Evolutionary conservation across 768 basidiomycete species (phyloP).

Genomic region (Trametes maxima): DNA sequence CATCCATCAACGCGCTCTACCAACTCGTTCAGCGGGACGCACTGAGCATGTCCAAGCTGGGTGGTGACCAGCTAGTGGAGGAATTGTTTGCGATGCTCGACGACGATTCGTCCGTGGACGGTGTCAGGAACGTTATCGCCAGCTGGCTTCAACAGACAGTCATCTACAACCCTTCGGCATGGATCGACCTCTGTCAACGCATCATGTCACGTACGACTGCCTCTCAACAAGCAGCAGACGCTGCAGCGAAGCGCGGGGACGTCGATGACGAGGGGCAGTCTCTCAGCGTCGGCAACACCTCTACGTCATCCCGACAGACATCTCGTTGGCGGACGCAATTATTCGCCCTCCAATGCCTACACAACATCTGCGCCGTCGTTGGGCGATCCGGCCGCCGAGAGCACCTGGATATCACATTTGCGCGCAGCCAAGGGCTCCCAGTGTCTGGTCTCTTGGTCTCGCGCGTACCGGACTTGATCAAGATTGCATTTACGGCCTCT

Average conservation of each 20-base stretch:
- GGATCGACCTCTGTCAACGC: conserved; percentile 96
- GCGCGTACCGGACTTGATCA: conserved; percentile 90
- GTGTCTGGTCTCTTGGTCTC: conserved; percentile 72
- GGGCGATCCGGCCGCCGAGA: conserved; percentile 73
- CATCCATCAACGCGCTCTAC: conserved; percentile 94
- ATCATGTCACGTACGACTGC: conserved; percentile 96
- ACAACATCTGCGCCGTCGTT: conserved; percentile 82
- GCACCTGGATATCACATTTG: conserved; percentile 79
- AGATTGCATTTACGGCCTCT: conserved; percentile 97
- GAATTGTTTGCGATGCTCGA: conserved; percentile 95
- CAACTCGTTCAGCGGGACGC: conserved; percentile 97
- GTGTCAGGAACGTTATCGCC: conserved; percentile 88
- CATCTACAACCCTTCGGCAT: conserved; percentile 89
- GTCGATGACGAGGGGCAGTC: conserved; percentile 96
- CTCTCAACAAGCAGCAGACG: conserved; percentile 71
- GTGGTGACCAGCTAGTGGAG: conserved; percentile 92
- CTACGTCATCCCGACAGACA: conserved; percentile 50
- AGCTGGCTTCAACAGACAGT: conserved; percentile 97
- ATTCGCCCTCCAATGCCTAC: conserved; percentile 91
- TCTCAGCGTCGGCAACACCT: conserved; percentile 61
- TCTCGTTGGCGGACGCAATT: conserved; percentile 97
- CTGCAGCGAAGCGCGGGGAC: conserved; percentile 51
- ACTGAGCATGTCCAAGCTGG: conserved; percentile 85
- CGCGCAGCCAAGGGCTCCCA: conserved; percentile 59
- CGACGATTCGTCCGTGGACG: conserved; percentile 91